Base-by-base conservation (phyloP, 345 rosid species). In the Eucalyptus tenuipes region DNA sequence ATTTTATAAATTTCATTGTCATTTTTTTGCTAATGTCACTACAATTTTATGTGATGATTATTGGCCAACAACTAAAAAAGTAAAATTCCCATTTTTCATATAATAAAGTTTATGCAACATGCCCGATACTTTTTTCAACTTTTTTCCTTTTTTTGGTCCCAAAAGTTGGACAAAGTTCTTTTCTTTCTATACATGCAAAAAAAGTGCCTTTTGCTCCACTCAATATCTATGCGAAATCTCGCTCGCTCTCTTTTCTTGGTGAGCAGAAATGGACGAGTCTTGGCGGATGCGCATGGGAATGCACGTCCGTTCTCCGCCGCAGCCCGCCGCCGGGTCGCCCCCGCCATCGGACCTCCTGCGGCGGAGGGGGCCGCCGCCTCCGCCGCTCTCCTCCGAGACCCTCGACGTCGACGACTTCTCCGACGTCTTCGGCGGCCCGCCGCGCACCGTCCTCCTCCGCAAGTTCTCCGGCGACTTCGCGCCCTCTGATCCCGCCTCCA, bases 361-460 rank as follows among this genome's bases (percentile, higher is more conserved):
- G 50, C 40, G 59, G 66, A 86, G 52, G 50, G 40, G 59, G 75
- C 11, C 88, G 29, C n/a, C 71, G 22, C 59, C 57, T 20, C 57
- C 57, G 57, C 57, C 57, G 57, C 57, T 52, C 57, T 52, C 47
- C 71, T 44, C 87, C 64, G 92, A 88, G 25, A 40, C 90, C 55
- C 89, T 91, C 4, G 90, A 93, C 71, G 90, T 95, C 7, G 93
- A 94, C 14, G 98, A 97, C 66, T 97, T 97, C 92, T 82, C 96
- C 49, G 99, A 97, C 90, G 99, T 96, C 3, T 96, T 94, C 87
- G 99, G 99, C 2, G 99, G 99, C 11, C 99, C 99, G 2, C 99
- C 99, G 1, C 90, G 95, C 90, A 94, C 93, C 64, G 89, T 95
- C 71, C 94, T 95, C 45, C 91, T 93, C 25, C 90, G 98, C 24